Base-by-base conservation (phyloP, 23 red algal genomes). In the Chondrus crispus region DNA sequence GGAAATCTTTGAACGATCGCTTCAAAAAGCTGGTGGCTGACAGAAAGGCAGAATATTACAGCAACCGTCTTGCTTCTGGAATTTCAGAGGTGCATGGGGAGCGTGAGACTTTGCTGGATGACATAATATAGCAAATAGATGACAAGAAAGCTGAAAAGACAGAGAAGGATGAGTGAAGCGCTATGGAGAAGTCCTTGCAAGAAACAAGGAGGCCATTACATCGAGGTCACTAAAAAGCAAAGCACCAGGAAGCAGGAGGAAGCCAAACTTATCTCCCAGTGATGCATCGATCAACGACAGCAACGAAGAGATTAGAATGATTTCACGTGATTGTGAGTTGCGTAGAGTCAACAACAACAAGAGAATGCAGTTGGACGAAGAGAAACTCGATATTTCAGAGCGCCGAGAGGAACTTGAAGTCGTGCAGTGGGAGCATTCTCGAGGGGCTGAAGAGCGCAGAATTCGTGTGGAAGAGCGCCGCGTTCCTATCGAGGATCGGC, bases 21-120 rank as follows among this genome's bases (percentile, higher is more conserved):
- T 76, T 76, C 71, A 76, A 76, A 48, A 76, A 76, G 43, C n/a
- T 76, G 4, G 44, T 76, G 24, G 28, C 71, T 43, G 71, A 76
- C 71, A 43, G 43, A 28, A 24, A 38, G 28, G 71, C 28, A 38
- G 71, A 26, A 43, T 26, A 40, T 8, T 40, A 38, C 4, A 76
- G 44, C 39, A 48, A 76, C 44, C 30, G 28, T 28, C n/a, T 48
- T 28, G 71, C 66, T 24, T 76, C 44, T 46, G 71, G 24, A 76
- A 76, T 76, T 26, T 40, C 43, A 20, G 71, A 76, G 39, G 71
- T 76, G 37, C 71, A 38, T 76, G 44, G 51, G 19, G 45, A 82
- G 44, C 45, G 77, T 24, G 77, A 55, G 77, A 37, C 32, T 26
- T 47, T 82, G 30, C 47, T 82, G 51, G 77, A 82, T 51, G 51